Evolutionary conservation across 2,329 filamentous ascomycete genomes (phyloP), one percentile per base, ranked within the genome.

Genomic region (Kalaharituber pfeilii): DNA sequence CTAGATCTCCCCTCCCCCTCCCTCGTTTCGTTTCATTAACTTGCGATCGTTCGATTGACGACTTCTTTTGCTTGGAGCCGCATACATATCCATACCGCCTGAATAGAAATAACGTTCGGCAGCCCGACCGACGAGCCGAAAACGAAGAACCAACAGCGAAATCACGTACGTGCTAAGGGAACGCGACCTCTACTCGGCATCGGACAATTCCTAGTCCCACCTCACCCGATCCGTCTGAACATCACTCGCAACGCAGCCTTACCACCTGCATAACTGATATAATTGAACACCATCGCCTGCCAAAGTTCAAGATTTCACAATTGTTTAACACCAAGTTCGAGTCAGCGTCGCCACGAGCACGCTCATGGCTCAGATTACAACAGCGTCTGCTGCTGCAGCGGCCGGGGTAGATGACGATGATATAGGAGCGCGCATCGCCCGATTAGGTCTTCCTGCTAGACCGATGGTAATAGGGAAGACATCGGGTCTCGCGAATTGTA

Each of bases 351-450:
- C 42, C 24, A 22, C 6, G 42, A 47, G 42, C 22, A 36, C 30
- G 30, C n/a, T 47, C 13, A 47, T 47, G 42, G 42, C 49, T 50
- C 49, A 29, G 18, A 26, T 33, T 13, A 18, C 54, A 25, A 60
- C 59, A 58, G 56, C 58, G 52, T 47, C 59, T 58, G 57, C 53
- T 52, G 58, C 58, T 52, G 50, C 59, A 54, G 57, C 55, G 52
- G 53, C 56, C 18, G 26, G 30, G 29, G 53, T 55, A 51, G 54
- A 54, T 51, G 56, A 56, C 45, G 59, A 61, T 33, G 58, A 60
- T 51, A 59, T 60, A 28, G 58, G 58, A 42, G 59, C 56, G 54
- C 59, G 58, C 55, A 50, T 61, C n/a, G 49, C 26, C 26, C 56
- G 53, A 51, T 57, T 60, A 8, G 58, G 59, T 30, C 45, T 61